Conservation (phyloP, 768 basidiomycete species). For the Hypsizygus marmoreus region DNA sequence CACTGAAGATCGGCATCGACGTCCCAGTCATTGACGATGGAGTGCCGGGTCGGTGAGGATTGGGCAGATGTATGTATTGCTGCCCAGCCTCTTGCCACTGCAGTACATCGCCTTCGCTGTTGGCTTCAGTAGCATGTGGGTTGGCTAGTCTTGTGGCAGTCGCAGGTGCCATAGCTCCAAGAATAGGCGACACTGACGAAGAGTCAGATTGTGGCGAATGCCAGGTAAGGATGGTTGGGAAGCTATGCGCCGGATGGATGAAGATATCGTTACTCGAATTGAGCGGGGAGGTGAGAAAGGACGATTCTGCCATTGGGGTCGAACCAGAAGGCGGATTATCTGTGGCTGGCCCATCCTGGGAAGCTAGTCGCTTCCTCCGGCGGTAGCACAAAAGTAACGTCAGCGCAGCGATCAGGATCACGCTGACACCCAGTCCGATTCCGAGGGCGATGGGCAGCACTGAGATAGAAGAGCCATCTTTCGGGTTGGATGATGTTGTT, state of each 20-base stretch:
- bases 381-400: conserved; percentile 31
- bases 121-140: conserved; percentile 5
- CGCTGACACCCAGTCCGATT: conserved; percentile 32
- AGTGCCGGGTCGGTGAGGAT: conserved; percentile 19
- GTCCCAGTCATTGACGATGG: conserved; percentile 22
- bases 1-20: conserved; percentile 13
- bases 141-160: conserved; percentile 8
- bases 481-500: neutral
- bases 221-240: conserved; percentile 7
- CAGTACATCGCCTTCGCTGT: conserved; percentile 10
- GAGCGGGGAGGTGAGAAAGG: conserved; percentile 2
- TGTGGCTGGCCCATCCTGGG: conserved; percentile 37
- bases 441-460: conserved; percentile 35
- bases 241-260: neutral
- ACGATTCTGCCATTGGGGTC: neutral
- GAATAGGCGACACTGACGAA: conserved; percentile 2
- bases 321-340: conserved; percentile 19
- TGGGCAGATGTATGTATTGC: conserved; percentile 12
- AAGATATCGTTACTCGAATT: conserved; percentile 2
- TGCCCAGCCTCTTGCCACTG: conserved; percentile 15
- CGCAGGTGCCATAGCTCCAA: conserved; percentile 11
- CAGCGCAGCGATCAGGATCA: conserved; percentile 26
- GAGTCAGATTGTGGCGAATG: neutral
- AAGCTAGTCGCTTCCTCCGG: conserved; percentile 27
- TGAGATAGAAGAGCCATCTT: conserved; percentile 18